These are phyloP conservation scores for Trichocomaceae sp. DNA, from an alignment of 2,329 filamentous ascomycete species.

Conservation along the genomic window DNA sequence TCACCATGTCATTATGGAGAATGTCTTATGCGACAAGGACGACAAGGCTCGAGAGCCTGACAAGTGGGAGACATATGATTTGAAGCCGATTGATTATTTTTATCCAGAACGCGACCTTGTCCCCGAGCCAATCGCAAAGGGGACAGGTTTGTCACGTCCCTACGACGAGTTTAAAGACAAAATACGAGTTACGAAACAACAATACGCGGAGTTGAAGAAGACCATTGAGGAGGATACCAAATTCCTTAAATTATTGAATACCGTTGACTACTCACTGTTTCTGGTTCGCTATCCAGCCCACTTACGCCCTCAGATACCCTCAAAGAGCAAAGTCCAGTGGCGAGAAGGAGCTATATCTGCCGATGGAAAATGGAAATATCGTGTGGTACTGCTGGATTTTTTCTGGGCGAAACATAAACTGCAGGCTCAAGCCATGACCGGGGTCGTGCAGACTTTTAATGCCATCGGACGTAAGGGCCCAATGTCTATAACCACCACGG, in stretches of 20 bases:
- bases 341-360: slow-evolving; percentile 54
- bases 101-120: slow-evolving; percentile 68
- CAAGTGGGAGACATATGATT: slow-evolving; percentile 65
- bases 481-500: slow-evolving; percentile 68
- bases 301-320: slow-evolving; percentile 28
- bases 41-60: slow-evolving; percentile 37
- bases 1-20: slow-evolving; percentile 74
- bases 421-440: slow-evolving; percentile 60
- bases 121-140: slow-evolving; percentile 55
- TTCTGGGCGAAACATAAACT: slow-evolving; percentile 71
- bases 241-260: slow-evolving; percentile 56
- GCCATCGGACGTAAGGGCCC: slow-evolving; percentile 57
- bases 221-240: slow-evolving; percentile 57
- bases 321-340: slow-evolving; percentile 44
- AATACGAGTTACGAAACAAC: slow-evolving; percentile 49
- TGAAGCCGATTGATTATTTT: slow-evolving; percentile 70
- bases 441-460: slow-evolving; percentile 59
- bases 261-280: slow-evolving; percentile 71
- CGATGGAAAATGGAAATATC: slow-evolving; percentile 61
- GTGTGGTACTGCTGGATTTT: slow-evolving; percentile 64
- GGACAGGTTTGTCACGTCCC: slow-evolving; percentile 59
- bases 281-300: slow-evolving; percentile 53
- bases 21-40: slow-evolving; percentile 56
- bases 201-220: slow-evolving; percentile 51
- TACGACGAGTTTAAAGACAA: slow-evolving; percentile 64